Percentiles rank a stretch among this genome's conserved stretches.
These are phyloP conservation scores for Citrus reticulata DNA, from an alignment of 345 rosid species.

Conservation along the genomic window DNA sequence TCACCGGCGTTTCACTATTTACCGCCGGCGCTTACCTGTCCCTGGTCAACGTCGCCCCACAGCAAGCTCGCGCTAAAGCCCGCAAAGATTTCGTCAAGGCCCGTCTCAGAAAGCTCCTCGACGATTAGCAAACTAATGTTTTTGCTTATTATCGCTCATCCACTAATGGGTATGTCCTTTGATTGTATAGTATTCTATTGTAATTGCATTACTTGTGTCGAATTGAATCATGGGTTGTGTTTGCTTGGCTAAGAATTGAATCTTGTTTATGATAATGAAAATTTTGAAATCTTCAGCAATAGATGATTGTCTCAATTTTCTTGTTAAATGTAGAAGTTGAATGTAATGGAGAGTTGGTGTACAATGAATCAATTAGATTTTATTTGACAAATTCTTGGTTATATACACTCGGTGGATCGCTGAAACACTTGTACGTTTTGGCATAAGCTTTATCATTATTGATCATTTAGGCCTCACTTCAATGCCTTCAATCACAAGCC, in stretches of 20 bases:
- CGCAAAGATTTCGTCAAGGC: conserved; percentile 54
- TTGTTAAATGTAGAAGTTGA: no score
- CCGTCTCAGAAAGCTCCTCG: conserved; percentile 62
- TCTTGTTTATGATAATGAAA: background rate
- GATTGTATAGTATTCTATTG: no score
- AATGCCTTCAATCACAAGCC: conserved; percentile 22
- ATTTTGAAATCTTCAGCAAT: background rate
- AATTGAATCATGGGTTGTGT: background rate
- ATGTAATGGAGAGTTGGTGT: background rate
- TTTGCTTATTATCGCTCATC: background rate
- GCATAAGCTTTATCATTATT: background rate
- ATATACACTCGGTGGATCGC: background rate
- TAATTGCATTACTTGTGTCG: background rate
- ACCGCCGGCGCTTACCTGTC: conserved; percentile 62
- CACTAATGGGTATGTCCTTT: background rate
- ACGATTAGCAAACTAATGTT: conserved; percentile 19
- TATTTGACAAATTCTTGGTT: background rate
- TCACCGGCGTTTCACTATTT: conserved; percentile 46
- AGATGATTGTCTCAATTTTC: background rate
- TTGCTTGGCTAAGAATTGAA: background rate
- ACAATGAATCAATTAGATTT: background rate
- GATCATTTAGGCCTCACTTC: background rate
- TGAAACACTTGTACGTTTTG: background rate
- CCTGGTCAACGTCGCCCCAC: conserved; percentile 56
- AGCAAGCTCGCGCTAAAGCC: conserved; percentile 67